These are phyloP conservation scores for Fraxinus greggii DNA, from an alignment of 305 asterid species.

Conservation along the genomic window DNA sequence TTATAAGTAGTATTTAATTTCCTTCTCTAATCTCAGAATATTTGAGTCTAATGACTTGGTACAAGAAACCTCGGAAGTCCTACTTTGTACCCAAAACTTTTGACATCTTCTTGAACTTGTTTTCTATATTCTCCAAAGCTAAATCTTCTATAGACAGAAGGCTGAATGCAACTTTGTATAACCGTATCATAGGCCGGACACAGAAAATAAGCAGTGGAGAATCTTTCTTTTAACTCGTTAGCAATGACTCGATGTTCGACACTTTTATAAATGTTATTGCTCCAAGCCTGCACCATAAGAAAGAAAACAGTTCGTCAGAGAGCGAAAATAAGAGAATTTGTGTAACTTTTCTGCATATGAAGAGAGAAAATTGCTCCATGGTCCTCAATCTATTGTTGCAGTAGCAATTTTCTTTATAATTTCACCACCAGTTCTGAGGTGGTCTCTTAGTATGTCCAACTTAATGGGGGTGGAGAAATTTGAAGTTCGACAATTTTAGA, in stretches of 20 bases:
- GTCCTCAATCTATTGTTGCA: not conserved
- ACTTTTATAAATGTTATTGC: slow-evolving; percentile 55
- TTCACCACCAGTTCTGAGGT: not conserved
- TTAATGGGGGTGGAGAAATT: not conserved
- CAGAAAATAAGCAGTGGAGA: slow-evolving; percentile 61
- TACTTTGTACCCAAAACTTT: slow-evolving; percentile 43
- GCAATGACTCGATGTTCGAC: slow-evolving; percentile 66
- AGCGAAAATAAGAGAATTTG: not conserved
- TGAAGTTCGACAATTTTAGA: not conserved
- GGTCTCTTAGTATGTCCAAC: not conserved
- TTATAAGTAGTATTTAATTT: not conserved
- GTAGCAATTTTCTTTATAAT: not conserved
- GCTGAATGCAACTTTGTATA: slow-evolving; percentile 37
- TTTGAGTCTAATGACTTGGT: slow-evolving; percentile 2
- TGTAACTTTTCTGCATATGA: not conserved
- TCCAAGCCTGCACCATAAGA: slow-evolving; percentile 57
- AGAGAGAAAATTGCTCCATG: not conserved
- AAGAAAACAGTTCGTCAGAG: not conserved
- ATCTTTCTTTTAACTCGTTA: slow-evolving; percentile 47
- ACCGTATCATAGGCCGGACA: slow-evolving; percentile 56
- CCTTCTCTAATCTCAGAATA: not conserved
- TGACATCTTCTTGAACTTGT: slow-evolving; percentile 51
- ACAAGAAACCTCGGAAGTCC: slow-evolving; percentile 58
- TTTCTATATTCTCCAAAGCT: slow-evolving; percentile 49
- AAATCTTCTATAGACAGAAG: slow-evolving; percentile 44